Evolutionary conservation across 2,329 filamentous ascomycete genomes (phyloP), one percentile per base, ranked within the genome.

Genomic region (Alternaria triticina): DNA sequence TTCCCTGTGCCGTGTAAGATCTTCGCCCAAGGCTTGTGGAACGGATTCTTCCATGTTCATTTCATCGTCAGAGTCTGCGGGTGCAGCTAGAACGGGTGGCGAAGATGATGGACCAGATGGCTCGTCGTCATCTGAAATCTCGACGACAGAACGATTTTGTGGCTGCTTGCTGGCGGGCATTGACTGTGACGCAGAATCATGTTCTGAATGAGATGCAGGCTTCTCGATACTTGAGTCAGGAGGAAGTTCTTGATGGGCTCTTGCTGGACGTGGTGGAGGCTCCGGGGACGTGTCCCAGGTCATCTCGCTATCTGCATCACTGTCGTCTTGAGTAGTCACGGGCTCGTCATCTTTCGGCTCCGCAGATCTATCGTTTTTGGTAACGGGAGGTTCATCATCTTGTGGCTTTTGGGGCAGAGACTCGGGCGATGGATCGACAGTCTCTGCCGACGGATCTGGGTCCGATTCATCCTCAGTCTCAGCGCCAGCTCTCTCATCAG

Each of bases 161-260:
- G 46, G n/a, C 46, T 40, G 59, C 12, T 36, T 43, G n/a, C 13
- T 36, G 5, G n/a, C 23, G 7, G 47, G 3, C 10, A 11, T 45
- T 28, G 9, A 6, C 8, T 46, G 54, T 33, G 40, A 46, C 17
- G 47, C 27, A 15, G 46, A 28, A 30, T 45, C 23, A 5, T 59
- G 59, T 12, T 52, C 30, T 25, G 33, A 44, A 28, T 28, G 30
- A 7, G 20, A 36, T 20, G 25, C 45, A 7, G 54, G 49, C 20
- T 22, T 45, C 17, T 67, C 71, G 17, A 71, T 55, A 47, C 74
- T 77, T 3, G 75, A 77, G 59, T 78, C 74, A n/a, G 75, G 76
- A 20, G 76, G 75, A 22, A 78, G 70, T 5, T 7, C 60, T 30
- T 66, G 59, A 4, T 20, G 43, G n/a, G 27, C 23, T 11, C 46